Percentiles rank a stretch among this genome's conserved stretches.
Evolutionary conservation across 345 rosid genomes (phyloP).

Genomic region (Populus nigra): DNA sequence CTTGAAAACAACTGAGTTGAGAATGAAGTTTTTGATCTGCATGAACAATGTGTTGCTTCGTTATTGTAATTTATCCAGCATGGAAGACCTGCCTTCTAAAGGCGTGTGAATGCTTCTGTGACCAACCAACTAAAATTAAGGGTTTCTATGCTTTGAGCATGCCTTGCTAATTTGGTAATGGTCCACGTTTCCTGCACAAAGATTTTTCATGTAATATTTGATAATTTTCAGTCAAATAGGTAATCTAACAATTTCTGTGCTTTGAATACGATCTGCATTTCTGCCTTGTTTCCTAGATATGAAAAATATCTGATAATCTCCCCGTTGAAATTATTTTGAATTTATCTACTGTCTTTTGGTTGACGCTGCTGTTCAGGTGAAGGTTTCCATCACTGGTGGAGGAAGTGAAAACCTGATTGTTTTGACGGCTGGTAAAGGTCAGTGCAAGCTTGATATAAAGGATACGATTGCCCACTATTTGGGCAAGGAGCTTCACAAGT

Average conservation of each 20-base stretch:
- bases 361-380: constrained; percentile 43
- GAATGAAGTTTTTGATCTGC: not conserved
- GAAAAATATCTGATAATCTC: not conserved
- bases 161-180: not conserved
- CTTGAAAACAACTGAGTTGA: not conserved
- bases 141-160: too few relatives aligned
- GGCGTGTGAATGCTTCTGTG: not conserved
- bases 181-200: not conserved
- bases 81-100: not conserved
- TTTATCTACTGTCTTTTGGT: not conserved
- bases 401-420: constrained; percentile 39
- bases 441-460: constrained; percentile 60
- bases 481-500: constrained; percentile 24
- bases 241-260: not conserved
- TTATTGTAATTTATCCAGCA: not conserved
- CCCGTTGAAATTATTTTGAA: not conserved
- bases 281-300: not conserved
- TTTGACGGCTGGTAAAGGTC: constrained; percentile 44
- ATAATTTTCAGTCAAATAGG: not conserved
- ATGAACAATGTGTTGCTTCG: not conserved
- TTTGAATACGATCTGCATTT: not conserved
- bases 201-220: not conserved
- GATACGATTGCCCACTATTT: constrained; percentile 42
- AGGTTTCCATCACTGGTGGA: constrained; percentile 40
- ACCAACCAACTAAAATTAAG: too few relatives aligned